Evolutionary conservation across 1,284 basidiomycete genomes (phyloP).

Genomic region (Cutaneotrichosporon arboriforme): DNA sequence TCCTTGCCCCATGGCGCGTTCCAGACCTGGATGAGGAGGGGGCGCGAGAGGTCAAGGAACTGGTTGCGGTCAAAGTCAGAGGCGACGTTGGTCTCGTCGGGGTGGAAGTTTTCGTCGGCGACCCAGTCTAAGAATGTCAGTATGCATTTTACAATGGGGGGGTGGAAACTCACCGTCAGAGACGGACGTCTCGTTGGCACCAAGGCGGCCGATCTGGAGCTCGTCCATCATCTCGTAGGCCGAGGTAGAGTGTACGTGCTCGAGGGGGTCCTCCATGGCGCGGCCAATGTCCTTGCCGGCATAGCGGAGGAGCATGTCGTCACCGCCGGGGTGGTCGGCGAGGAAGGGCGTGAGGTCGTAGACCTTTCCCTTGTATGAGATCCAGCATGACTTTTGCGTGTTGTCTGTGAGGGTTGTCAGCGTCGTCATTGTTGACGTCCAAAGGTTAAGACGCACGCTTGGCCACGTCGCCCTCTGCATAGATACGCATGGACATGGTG

Average conservation of each 20-base stretch:
- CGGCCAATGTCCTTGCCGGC: constrained; percentile 77
- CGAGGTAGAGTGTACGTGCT: constrained; percentile 87
- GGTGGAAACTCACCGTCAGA: constrained; percentile 60
- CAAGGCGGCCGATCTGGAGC: constrained; percentile 73
- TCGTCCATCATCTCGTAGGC: constrained; percentile 92
- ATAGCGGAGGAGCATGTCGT: constrained; percentile 55
- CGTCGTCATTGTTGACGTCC: neutral
- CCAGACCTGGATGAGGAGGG: constrained; percentile 54
- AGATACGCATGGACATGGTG: constrained; percentile 23
- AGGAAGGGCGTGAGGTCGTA: constrained; percentile 53
- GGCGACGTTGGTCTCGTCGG: constrained; percentile 72
- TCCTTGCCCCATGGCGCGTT: constrained; percentile 61
- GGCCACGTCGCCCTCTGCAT: constrained; percentile 37
- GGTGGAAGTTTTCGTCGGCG: constrained; percentile 78
- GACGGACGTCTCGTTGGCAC: constrained; percentile 67
- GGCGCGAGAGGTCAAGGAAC: constrained; percentile 86
- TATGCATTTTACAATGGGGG: neutral
- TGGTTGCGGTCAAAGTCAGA: constrained; percentile 79
- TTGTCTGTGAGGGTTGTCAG: constrained; percentile 29
- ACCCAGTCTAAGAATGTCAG: constrained; percentile 63
- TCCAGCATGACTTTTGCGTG: constrained; percentile 35
- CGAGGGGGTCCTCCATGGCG: constrained; percentile 74
- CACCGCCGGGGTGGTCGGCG: constrained; percentile 52
- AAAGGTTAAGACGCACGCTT: constrained; percentile 29
- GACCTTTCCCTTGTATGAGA: constrained; percentile 49